phyloP scores from a whole-genome alignment of 2,329 filamentous ascomycete genomes.

The Colletotrichum costaricense region DNA sequence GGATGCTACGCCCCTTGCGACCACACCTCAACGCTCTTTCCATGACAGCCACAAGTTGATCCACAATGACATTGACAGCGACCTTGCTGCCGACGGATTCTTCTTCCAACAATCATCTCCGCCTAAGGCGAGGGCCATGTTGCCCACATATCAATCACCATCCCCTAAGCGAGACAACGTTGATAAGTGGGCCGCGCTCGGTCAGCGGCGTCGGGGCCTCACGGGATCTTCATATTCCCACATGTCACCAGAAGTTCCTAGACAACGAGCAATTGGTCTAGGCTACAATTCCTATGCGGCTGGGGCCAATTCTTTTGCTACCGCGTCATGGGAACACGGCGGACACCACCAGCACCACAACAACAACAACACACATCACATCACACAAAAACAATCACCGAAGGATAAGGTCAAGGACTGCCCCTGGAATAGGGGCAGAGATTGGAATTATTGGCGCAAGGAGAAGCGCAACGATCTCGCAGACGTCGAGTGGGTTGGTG shows the following conservation, averaged over 20 bases:
- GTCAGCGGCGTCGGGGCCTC: slow-evolving; percentile 82
- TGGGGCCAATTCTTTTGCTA: slow-evolving; percentile 58
- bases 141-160: slow-evolving; percentile 62
- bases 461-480: slow-evolving; percentile 75
- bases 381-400: slow-evolving; percentile 52
- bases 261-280: slow-evolving; percentile 60
- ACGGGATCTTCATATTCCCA: slow-evolving; percentile 61
- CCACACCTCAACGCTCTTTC: slow-evolving; percentile 52
- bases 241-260: slow-evolving; percentile 60
- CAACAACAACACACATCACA: slow-evolving; percentile 50
- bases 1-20: slow-evolving; percentile 50
- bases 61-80: slow-evolving; percentile 67
- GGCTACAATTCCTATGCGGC: slow-evolving; percentile 61
- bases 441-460: slow-evolving; percentile 70
- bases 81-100: slow-evolving; percentile 76
- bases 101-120: slow-evolving; percentile 76
- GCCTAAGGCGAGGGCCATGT: slow-evolving; percentile 39
- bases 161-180: slow-evolving; percentile 71
- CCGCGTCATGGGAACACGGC: slow-evolving; percentile 60
- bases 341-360: slow-evolving; percentile 37
- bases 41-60: slow-evolving; percentile 41
- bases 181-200: slow-evolving; percentile 92
- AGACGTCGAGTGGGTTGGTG: slow-evolving; percentile 95
- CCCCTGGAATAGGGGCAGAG: slow-evolving; percentile 68
- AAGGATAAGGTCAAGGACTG: slow-evolving; percentile 64